Conservation (phyloP, 2,329 filamentous ascomycete genomes). For the Sclerotiophoma versabilis region DNA sequence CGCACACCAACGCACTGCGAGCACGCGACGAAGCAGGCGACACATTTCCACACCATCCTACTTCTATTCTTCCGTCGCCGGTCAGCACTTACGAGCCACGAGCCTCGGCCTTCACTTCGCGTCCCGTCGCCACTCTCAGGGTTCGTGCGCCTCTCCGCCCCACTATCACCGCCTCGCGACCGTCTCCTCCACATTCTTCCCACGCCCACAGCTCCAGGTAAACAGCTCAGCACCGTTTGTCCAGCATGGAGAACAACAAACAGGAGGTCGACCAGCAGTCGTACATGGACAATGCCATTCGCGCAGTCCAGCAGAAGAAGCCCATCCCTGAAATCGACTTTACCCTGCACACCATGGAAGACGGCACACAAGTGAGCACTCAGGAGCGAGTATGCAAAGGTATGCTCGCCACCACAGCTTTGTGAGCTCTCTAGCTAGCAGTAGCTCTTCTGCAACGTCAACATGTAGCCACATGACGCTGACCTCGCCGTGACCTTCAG, state of each 20-base stretch:
- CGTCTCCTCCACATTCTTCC: conserved; percentile 34
- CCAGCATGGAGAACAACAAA: conserved; percentile 47
- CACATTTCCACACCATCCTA: conserved; percentile 6
- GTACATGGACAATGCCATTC: conserved; percentile 83
- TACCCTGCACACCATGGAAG: conserved; percentile 97
- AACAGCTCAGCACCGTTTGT: conserved; percentile 21
- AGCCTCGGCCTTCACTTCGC: conserved; percentile 42
- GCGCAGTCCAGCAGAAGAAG: conserved; percentile 93
- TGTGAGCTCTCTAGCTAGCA: conserved; percentile 7
- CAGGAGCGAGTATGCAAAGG: conserved; percentile 98
- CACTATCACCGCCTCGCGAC: conserved; percentile 39
- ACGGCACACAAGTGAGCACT: conserved; percentile 93
- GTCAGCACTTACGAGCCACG: conserved; percentile 25
- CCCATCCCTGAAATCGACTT: conserved; percentile 98
- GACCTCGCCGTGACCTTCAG: conserved; percentile 58
- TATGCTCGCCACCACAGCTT: conserved; percentile 52
- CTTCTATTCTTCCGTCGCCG: conserved; percentile 9
- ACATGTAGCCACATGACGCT: conserved; percentile 33
- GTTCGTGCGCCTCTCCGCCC: conserved; percentile 35
- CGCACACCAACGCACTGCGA: conserved; percentile 29
- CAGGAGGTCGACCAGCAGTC: conserved; percentile 49
- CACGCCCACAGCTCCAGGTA: conserved; percentile 33
- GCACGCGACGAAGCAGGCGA: conserved; percentile 42
- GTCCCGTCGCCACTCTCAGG: conserved; percentile 39
- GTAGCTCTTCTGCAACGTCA: not conserved